These are phyloP conservation scores for Xylariaceae sp. DNA, from an alignment of 2,329 filamentous ascomycete genomes.

Conservation along the genomic window DNA sequence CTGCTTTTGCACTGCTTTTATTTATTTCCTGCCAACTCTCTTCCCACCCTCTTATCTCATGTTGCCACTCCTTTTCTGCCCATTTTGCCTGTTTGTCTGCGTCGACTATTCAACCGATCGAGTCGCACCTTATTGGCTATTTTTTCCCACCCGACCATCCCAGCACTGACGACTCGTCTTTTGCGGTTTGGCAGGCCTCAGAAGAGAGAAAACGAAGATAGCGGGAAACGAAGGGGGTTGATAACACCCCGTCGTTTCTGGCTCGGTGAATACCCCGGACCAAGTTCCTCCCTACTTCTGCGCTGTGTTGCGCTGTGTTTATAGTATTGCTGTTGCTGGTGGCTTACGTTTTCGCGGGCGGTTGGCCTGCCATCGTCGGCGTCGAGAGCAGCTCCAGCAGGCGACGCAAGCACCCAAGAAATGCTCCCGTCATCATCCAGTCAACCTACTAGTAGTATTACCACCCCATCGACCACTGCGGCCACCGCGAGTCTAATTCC, in stretches of 20 bases:
- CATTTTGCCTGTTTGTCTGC: background rate
- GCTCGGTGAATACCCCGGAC: background rate
- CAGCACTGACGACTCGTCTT: background rate
- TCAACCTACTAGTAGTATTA: slow-evolving; percentile 26
- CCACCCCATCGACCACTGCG: slow-evolving; percentile 23
- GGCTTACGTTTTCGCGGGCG: slow-evolving; percentile 7
- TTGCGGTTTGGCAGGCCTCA: background rate
- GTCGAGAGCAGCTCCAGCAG: background rate
- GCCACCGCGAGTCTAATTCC: slow-evolving; percentile 22
- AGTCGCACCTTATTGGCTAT: background rate
- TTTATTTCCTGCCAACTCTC: background rate
- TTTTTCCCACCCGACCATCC: background rate
- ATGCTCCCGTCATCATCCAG: slow-evolving; percentile 29
- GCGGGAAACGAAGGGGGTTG: background rate
- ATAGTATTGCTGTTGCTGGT: background rate
- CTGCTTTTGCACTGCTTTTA: no score
- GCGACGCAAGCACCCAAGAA: slow-evolving; percentile 18
- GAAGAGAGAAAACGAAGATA: background rate
- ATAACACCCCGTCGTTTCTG: background rate
- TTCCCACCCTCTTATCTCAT: background rate
- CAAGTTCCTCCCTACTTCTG: background rate
- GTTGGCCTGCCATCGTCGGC: slow-evolving; percentile 5
- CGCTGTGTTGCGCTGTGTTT: background rate
- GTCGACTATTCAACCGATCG: background rate
- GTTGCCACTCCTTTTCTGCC: background rate